These are phyloP conservation scores for Hypseocharis bilobata DNA, from an alignment of 441 rosid genomes.

Conservation along the genomic window DNA sequence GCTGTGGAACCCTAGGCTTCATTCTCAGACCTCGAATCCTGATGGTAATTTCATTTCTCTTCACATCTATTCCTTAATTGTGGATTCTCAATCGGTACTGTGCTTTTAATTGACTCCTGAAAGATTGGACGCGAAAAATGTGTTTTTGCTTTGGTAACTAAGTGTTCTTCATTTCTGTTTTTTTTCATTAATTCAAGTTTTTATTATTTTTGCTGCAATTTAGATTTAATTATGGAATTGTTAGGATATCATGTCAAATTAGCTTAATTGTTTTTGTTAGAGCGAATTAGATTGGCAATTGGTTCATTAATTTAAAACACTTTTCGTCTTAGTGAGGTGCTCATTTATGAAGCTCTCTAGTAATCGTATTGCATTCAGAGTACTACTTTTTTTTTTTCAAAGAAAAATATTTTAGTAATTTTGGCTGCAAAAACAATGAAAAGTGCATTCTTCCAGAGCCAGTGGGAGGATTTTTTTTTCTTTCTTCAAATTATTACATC, in stretches of 20 bases:
- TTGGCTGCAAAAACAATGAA: neutral
- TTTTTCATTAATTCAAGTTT: neutral
- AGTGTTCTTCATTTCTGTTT: neutral
- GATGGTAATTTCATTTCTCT: constrained; percentile 22
- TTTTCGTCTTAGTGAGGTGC: neutral
- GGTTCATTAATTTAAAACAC: neutral
- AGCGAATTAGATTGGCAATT: neutral
- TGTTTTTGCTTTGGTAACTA: neutral
- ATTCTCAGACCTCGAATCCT: constrained; percentile 26
- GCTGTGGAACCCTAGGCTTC: constrained; percentile 39
- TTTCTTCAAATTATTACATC: too few species aligned
- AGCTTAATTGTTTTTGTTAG: neutral
- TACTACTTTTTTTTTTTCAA: neutral
- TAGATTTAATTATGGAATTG: neutral
- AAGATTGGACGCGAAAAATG: neutral
- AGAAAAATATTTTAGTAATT: neutral
- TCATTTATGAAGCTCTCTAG: too few species aligned
- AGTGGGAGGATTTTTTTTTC: neutral
- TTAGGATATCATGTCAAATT: neutral
- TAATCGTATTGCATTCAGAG: neutral
- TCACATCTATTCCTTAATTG: neutral
- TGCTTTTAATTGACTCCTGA: neutral
- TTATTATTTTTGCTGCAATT: neutral
- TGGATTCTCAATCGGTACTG: neutral
- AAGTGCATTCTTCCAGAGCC: too few species aligned